These are phyloP conservation scores for Phytopythium helicoides DNA, from an alignment of 352 stramenopile genomes.

Conservation along the genomic window DNA sequence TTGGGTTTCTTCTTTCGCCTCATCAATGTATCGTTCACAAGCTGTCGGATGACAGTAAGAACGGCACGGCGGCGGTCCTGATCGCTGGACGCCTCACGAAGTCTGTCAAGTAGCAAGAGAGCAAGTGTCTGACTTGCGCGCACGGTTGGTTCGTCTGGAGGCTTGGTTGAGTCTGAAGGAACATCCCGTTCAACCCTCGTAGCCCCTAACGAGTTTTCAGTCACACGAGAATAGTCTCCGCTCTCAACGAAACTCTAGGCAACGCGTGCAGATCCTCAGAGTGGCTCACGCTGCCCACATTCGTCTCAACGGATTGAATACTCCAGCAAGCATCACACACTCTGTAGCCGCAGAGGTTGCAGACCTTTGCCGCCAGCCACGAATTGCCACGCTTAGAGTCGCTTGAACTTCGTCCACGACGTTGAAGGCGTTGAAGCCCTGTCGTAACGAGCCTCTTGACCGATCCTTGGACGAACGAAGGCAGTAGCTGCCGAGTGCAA, in stretches of 20 bases:
- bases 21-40: slow-evolving; percentile 24
- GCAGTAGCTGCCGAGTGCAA: slow-evolving; percentile 26
- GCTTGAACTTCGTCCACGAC: not conserved
- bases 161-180: slow-evolving; percentile 1
- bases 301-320: slow-evolving; percentile 24
- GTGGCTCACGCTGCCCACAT: slow-evolving; percentile 15
- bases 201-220: slow-evolving; percentile 10
- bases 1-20: not conserved
- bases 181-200: slow-evolving; percentile 17
- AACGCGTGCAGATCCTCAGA: slow-evolving; percentile 40
- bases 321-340: slow-evolving; percentile 29
- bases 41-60: slow-evolving; percentile 46
- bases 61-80: slow-evolving; percentile 28
- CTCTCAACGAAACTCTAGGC: slow-evolving; percentile 48
- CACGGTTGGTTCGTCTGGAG: not conserved
- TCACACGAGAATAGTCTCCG: slow-evolving; percentile 37
- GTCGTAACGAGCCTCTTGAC: too few relatives aligned
- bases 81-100: slow-evolving; percentile 17
- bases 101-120: slow-evolving; percentile 16
- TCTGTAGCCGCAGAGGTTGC: slow-evolving; percentile 26
- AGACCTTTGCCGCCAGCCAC: slow-evolving; percentile 23
- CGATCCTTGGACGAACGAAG: too few relatives aligned
- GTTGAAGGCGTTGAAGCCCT: not conserved
- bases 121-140: slow-evolving; percentile 16
- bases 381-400: not conserved